These are phyloP conservation scores for Salix caprea DNA, from an alignment of 345 rosid species.

Conservation along the genomic window DNA sequence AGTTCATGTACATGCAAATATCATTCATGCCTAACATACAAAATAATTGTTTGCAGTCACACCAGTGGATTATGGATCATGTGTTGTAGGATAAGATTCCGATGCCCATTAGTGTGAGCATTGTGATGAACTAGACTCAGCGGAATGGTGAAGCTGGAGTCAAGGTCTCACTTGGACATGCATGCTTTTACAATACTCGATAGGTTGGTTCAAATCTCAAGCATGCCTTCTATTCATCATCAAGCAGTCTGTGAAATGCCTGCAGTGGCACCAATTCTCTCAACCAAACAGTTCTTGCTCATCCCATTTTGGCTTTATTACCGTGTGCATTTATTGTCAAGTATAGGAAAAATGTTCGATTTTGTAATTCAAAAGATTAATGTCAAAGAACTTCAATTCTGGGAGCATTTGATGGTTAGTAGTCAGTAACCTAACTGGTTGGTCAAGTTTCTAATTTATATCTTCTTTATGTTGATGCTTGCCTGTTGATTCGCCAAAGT, in stretches of 20 bases:
- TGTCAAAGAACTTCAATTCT: too few species aligned
- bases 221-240: not conserved
- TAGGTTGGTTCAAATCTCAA: not conserved
- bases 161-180: not conserved
- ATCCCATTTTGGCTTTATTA: not conserved
- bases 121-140: not conserved
- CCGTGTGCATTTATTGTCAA: not conserved
- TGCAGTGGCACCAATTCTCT: not conserved
- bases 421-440: too few species aligned
- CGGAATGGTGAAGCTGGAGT: not conserved
- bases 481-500: not conserved
- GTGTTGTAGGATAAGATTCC: not conserved
- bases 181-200: not conserved
- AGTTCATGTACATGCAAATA: not conserved
- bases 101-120: not conserved
- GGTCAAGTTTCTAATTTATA: too few species aligned
- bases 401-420: too few species aligned
- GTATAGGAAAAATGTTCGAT: too few species aligned
- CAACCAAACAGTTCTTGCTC: too few species aligned
- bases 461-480: not conserved
- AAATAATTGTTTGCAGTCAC: not conserved
- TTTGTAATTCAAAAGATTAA: too few species aligned
- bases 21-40: not conserved
- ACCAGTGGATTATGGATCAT: not conserved
- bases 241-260: not conserved